phyloP scores from a whole-genome alignment of 768 basidiomycete species.

The Mycena rosella region DNA sequence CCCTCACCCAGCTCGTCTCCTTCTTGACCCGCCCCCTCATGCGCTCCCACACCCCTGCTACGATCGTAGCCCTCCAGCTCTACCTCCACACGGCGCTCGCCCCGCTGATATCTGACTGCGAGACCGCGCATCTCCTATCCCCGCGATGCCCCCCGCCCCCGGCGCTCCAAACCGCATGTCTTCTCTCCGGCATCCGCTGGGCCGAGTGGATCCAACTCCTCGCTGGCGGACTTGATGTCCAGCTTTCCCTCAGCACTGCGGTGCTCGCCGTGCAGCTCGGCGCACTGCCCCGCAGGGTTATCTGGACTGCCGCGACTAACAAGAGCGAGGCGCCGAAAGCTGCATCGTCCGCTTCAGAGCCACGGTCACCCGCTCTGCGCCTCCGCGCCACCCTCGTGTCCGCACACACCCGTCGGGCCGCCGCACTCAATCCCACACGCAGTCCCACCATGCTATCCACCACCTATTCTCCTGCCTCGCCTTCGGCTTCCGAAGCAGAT shows the following conservation, averaged over 20 bases:
- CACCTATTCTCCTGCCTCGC: no score
- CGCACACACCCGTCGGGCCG: neutral
- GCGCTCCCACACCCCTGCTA: slow-evolving; percentile 7
- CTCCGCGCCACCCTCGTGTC: neutral
- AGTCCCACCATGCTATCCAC: slow-evolving; percentile 22
- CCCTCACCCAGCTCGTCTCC: slow-evolving; percentile 14
- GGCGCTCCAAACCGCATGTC: slow-evolving; percentile 16
- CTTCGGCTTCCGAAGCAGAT: neutral
- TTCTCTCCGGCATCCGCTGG: slow-evolving; percentile 18
- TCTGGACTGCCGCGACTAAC: slow-evolving; percentile 1
- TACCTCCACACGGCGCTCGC: neutral
- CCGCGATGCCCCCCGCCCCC: slow-evolving; percentile 13
- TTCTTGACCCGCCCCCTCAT: slow-evolving; percentile 34
- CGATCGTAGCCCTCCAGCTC: slow-evolving; percentile 20
- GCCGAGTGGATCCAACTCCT: slow-evolving; percentile 24
- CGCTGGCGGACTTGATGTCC: slow-evolving; percentile 12
- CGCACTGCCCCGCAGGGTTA: neutral
- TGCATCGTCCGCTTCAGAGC: no score
- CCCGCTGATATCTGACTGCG: no score
- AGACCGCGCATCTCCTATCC: slow-evolving; percentile 16
- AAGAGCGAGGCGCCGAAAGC: no score
- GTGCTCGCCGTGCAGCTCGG: slow-evolving; percentile 11
- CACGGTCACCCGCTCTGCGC: neutral
- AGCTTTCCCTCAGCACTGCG: neutral
- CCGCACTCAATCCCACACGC: slow-evolving; percentile 27